Conservation (phyloP, 176 grass and related monocot species). For the Tillandsia fasciculata region DNA sequence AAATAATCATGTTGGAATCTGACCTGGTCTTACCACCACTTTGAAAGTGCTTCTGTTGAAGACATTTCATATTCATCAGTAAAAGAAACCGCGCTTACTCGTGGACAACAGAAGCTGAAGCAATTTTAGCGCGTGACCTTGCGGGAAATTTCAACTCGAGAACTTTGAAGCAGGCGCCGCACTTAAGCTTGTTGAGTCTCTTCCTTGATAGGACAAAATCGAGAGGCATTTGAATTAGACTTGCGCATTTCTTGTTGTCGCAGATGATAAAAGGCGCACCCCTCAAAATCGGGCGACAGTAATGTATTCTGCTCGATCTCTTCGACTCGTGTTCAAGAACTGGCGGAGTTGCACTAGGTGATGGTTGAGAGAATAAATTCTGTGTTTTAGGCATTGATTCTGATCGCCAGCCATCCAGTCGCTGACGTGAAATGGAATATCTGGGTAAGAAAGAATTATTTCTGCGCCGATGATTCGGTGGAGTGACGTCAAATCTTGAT, state of each 20-base stretch:
- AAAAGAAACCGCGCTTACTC: conserved; percentile 16
- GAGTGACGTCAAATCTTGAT: background rate
- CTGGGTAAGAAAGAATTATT: background rate
- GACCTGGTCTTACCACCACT: background rate
- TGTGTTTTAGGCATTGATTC: background rate
- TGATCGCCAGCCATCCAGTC: background rate
- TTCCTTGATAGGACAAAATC: conserved; percentile 12
- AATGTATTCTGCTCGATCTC: conserved; percentile 12
- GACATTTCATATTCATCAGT: conserved; percentile 6
- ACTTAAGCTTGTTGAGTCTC: conserved; percentile 37
- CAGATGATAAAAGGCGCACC: conserved; percentile 77
- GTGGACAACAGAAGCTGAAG: conserved; percentile 9
- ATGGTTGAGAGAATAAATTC: background rate
- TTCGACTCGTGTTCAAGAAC: conserved; percentile 9
- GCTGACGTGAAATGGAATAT: background rate
- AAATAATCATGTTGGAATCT: background rate
- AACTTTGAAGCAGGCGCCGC: conserved; percentile 39
- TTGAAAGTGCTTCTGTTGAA: background rate
- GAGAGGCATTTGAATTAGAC: conserved; percentile 49
- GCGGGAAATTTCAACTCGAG: conserved; percentile 44
- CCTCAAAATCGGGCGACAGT: conserved; percentile 48
- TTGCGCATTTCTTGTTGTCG: conserved; percentile 30
- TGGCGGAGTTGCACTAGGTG: background rate
- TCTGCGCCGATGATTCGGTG: background rate
- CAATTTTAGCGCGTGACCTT: background rate